Evolutionary conservation across 2,329 filamentous ascomycete genomes (phyloP), one percentile per base, ranked within the genome.

Genomic region (Colletotrichum spaethianum): DNA sequence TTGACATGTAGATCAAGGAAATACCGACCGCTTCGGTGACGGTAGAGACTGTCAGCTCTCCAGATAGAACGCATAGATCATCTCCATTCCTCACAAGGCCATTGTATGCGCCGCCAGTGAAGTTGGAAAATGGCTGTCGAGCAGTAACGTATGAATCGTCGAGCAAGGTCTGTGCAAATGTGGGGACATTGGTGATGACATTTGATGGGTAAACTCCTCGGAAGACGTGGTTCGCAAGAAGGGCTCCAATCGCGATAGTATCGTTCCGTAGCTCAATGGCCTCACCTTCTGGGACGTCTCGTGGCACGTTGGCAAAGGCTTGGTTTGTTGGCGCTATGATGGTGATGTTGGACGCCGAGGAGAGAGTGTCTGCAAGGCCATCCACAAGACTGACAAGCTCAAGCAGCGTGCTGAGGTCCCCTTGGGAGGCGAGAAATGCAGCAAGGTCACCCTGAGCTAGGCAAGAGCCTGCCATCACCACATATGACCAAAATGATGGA

Each of bases 71-170:
- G 67, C 76, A 78, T 4, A 81, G 79, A 38, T 80, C 73, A 4
- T 77, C 70, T 0, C 78, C 78, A 36, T 82, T 76, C 60, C 75
- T 78, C 20, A 81, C 78, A 38, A 82, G 75, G 4, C 77, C 80
- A n/a, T 81, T 80, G 67, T 81, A 81, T 52, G 80, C 79, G 3
- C 80, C 81, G 18, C 80, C 80, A 4, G 80, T 82, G 62, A 82
- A 79, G 74, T 83, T 82, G 8, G 78, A 77, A 67, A 82, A 81
- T 0, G 82, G 81, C 75, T 83, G 82, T 9, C 75, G 71, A 7
- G 73, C 75, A 16, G 74, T 80, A 53, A 78, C 61, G 42, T 79
- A 81, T n/a, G 76, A 78, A 2, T 69, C 70, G 23, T 81, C 76
- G 4, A 81, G 71, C 20, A 81, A 71, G 5, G 77, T 79, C 73